phyloP scores from a whole-genome alignment of 345 rosid genomes.

The Eucalyptus sp. region DNA sequence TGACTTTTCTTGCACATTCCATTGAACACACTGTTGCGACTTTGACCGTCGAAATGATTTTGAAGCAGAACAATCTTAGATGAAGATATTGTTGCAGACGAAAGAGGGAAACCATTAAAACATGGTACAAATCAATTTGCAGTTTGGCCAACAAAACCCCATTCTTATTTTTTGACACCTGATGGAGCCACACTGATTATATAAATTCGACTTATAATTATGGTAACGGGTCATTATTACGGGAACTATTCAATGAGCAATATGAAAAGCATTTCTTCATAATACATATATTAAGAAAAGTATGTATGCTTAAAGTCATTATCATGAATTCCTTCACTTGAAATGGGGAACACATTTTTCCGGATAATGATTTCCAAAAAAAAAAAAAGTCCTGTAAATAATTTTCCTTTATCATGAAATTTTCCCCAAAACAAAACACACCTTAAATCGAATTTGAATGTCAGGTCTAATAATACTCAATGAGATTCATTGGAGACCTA shows the following conservation, averaged over 20 bases:
- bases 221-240: not conserved
- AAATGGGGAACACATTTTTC: not conserved
- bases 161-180: not conserved
- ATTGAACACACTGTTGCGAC: not conserved
- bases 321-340: accelerated
- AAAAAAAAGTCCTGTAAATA: accelerated
- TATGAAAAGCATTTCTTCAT: not conserved
- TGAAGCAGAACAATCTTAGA: not conserved
- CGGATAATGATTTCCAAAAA: not conserved
- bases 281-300: not conserved
- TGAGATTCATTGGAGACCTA: not conserved
- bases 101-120: not conserved
- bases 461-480: not conserved
- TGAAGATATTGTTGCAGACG: not conserved
- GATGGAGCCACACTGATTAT: not conserved
- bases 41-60: not conserved
- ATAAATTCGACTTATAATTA: not conserved
- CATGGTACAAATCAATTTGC: not conserved
- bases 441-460: not conserved
- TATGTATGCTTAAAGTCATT: not conserved
- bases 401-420: not conserved
- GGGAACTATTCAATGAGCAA: not conserved
- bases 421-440: accelerated
- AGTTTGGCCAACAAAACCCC: not conserved
- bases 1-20: not conserved